Evolutionary conservation across 2,329 filamentous ascomycete genomes (phyloP), one percentile per base, ranked within the genome.

Genomic region (Magnaporthiopsis incrustans): DNA sequence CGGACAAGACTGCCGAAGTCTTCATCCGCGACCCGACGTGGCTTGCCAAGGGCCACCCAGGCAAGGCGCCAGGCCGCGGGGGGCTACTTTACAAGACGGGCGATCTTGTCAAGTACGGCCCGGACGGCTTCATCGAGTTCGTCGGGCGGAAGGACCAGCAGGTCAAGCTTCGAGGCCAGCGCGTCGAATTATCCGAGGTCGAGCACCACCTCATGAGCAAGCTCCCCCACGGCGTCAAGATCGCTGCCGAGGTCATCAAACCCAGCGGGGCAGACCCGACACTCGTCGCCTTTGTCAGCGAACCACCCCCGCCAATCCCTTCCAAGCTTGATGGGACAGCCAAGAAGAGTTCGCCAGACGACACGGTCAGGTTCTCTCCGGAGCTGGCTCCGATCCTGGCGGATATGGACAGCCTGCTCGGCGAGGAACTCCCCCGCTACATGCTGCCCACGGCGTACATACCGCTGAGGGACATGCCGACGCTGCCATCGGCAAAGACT

Each of bases 91-190:
- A 78, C 66, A 74, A 73, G 44, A 78, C 77, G 4, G 77, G 77
- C 35, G 77, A 79, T 65, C 71, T 79, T 11, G 77, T 70, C 18
- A 69, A 68, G 57, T 76, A 77, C 32, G 67, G 72, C 61, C 67
- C 67, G 0, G 70, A 80, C 62, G 77, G 77, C 4, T 67, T 65
- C 22, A 70, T 82, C 11, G 67, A 71, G 0, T 80, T 76, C 62
- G 67, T 82, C 50, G 81, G 81, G 38, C 74, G 83, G 33, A 82
- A 81, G 66, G 83, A 86, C 67, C 75, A 74, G 0, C 83, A 86
- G 69, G 76, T 85, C 56, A 86, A 86, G 67, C 71, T 86, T 12
- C 76, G 77, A 25, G 85, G 86, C 58, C 84, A 78, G 64, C 71
- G 82, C 62, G 75, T 83, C 63, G 85, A 81, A 71, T 73, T 82